Percentiles rank a stretch among this genome's conserved stretches.
Evolutionary conservation across 2,329 filamentous ascomycete species (phyloP).

Genomic region (Sclerotinia nivalis): DNA sequence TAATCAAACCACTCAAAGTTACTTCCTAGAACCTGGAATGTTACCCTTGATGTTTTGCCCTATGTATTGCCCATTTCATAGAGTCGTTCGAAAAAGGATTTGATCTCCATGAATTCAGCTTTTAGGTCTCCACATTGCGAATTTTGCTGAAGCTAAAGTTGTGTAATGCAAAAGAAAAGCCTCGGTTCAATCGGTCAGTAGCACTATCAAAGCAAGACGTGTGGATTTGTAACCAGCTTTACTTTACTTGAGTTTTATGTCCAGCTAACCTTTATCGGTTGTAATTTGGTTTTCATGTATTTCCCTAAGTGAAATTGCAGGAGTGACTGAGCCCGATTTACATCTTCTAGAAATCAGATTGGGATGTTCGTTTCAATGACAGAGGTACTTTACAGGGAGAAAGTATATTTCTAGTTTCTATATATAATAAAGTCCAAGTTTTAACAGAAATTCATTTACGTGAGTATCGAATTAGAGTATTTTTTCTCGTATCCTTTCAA

Average conservation of each 20-base stretch:
- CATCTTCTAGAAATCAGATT: not conserved
- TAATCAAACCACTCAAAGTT: constrained; percentile 14
- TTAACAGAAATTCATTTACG: not conserved
- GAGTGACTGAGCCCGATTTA: constrained; percentile 1
- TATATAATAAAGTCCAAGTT: not conserved
- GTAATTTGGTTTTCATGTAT: not conserved
- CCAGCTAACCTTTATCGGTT: not conserved
- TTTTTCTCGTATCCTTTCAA: constrained; percentile 3
- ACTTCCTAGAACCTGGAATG: not conserved
- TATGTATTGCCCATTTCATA: constrained; percentile 15
- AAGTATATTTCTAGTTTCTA: not conserved
- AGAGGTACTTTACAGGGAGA: not conserved
- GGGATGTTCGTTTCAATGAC: not conserved
- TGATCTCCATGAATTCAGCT: constrained; percentile 22
- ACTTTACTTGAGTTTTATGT: not conserved
- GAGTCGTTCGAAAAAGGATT: not conserved
- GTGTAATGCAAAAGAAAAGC: constrained; percentile 6
- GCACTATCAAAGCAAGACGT: constrained; percentile 11
- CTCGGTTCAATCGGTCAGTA: constrained; percentile 17
- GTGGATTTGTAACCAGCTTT: not conserved
- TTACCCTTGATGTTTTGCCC: constrained; percentile 17
- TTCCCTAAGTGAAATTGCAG: not conserved
- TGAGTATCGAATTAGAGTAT: constrained; percentile 14
- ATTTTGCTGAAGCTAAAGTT: constrained; percentile 21
- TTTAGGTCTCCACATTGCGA: constrained; percentile 16